Conservation (phyloP, 1,139 yeast genomes). For the Kodamaea plutei region DNA sequence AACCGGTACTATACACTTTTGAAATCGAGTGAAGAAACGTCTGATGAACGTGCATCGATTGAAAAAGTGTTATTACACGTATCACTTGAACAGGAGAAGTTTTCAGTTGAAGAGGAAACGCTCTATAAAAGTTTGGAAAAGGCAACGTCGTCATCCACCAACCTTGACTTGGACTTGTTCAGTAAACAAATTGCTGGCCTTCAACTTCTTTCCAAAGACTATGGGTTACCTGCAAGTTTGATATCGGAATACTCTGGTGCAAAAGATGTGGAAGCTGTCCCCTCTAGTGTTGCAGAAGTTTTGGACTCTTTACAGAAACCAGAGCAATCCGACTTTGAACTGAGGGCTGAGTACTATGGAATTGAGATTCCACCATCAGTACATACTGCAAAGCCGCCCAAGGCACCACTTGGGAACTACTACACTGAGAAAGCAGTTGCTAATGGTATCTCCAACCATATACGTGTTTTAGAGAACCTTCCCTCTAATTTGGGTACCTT, state of each 20-base stretch:
- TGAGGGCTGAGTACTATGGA: conserved; percentile 31
- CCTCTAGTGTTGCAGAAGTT: not conserved
- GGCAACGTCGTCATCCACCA: conserved; percentile 12
- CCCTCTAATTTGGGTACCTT: conserved; percentile 77
- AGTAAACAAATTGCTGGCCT: conserved; percentile 70
- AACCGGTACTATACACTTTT: conserved; percentile 29
- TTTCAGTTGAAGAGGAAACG: conserved; percentile 20
- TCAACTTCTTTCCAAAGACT: conserved; percentile 70
- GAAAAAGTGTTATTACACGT: conserved; percentile 31
- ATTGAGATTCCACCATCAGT: conserved; percentile 24
- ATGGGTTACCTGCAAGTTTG: conserved; percentile 62
- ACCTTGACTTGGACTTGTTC: conserved; percentile 48
- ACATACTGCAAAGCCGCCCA: conserved; percentile 20
- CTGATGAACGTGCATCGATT: conserved; percentile 22
- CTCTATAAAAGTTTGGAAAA: conserved; percentile 17
- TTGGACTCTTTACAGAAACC: not conserved
- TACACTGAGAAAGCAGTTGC: conserved; percentile 50
- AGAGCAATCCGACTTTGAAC: conserved; percentile 17
- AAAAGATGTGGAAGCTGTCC: conserved; percentile 6
- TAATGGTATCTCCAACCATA: conserved; percentile 61
- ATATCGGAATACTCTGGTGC: conserved; percentile 18
- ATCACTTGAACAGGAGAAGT: conserved; percentile 27
- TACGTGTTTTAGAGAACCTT: conserved; percentile 68
- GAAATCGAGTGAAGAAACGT: conserved; percentile 8
- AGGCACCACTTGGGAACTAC: conserved; percentile 33